Percentiles rank a stretch among this genome's conserved stretches.
Evolutionary conservation across 1,139 yeast species (phyloP).

Genomic region (Dujonia santamariae): DNA sequence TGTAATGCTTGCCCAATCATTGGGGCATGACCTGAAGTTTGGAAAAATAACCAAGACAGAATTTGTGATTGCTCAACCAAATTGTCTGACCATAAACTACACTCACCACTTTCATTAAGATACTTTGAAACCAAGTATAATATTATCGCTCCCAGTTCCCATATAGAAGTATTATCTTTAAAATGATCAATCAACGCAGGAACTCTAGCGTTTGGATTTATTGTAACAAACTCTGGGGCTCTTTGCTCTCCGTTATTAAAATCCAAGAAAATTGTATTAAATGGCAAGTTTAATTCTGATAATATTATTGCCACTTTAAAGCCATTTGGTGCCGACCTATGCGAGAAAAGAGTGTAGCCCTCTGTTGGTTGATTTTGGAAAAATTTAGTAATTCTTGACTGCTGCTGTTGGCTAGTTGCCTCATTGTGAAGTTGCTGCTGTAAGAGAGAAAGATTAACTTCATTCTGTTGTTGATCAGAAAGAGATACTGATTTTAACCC

Average conservation of each 20-base stretch:
- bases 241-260: conserved; percentile 88
- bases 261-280: conserved; percentile 82
- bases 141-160: conserved; percentile 95
- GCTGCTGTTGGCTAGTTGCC: conserved; percentile 34
- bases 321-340: conserved; percentile 94
- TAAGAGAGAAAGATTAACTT: conserved; percentile 36
- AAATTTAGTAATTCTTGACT: conserved; percentile 66
- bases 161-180: conserved; percentile 72
- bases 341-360: conserved; percentile 86
- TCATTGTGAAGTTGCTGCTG: conserved; percentile 43
- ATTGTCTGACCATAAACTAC: conserved; percentile 79
- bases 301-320: conserved; percentile 92
- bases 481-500: conserved; percentile 47
- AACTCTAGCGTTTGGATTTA: conserved; percentile 92
- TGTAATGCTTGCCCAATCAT: conserved; percentile 98
- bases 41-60: conserved; percentile 88
- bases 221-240: conserved; percentile 86
- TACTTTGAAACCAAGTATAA: conserved; percentile 70
- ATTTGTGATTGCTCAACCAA: conserved; percentile 83
- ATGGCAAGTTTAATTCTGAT: conserved; percentile 76
- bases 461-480: conserved; percentile 41
- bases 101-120: conserved; percentile 66
- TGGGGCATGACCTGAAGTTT: conserved; percentile 95
- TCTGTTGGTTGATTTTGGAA: conserved; percentile 76
- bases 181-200: conserved; percentile 92